Evolutionary conservation across 805 yeast species (phyloP).

Genomic region (Candida ovalis): DNA sequence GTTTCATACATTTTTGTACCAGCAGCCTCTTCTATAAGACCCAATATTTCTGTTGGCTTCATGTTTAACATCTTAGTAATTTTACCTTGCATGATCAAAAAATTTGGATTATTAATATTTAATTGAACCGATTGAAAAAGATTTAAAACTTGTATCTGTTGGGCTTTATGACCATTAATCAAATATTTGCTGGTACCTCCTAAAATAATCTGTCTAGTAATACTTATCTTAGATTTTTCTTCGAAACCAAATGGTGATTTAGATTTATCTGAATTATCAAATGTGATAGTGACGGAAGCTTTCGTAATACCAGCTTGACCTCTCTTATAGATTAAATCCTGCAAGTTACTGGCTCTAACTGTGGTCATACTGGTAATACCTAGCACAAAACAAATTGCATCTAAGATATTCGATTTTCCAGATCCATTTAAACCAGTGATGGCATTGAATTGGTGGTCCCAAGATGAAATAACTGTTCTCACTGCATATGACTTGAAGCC

Average conservation of each 20-base stretch:
- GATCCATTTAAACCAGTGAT: conserved; percentile 97
- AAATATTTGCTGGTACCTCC: conserved; percentile 92
- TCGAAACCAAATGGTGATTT: conserved; percentile 88
- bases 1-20: conserved; percentile 96
- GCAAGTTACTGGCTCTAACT: conserved; percentile 88
- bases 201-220: conserved; percentile 83
- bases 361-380: conserved; percentile 95
- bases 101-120: conserved; percentile 95
- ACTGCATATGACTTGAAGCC: conserved; percentile 98
- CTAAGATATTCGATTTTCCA: conserved; percentile 93
- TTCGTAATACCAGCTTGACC: conserved; percentile 98
- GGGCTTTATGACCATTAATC: conserved; percentile 95
- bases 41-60: conserved; percentile 87
- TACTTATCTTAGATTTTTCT: conserved; percentile 71
- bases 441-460: conserved; percentile 97
- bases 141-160: conserved; percentile 86
- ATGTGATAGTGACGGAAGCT: conserved; percentile 94
- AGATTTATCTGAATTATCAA: conserved; percentile 74
- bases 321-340: conserved; percentile 91
- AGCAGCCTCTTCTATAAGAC: conserved; percentile 96
- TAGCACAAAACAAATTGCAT: conserved; percentile 96
- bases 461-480: conserved; percentile 88
- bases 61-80: conserved; percentile 95
- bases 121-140: conserved; percentile 92
- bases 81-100: conserved; percentile 97